Evolutionary conservation across 2,329 filamentous ascomycete genomes (phyloP), one percentile per base, ranked within the genome.

Genomic region (Delphinella strobiligena): DNA sequence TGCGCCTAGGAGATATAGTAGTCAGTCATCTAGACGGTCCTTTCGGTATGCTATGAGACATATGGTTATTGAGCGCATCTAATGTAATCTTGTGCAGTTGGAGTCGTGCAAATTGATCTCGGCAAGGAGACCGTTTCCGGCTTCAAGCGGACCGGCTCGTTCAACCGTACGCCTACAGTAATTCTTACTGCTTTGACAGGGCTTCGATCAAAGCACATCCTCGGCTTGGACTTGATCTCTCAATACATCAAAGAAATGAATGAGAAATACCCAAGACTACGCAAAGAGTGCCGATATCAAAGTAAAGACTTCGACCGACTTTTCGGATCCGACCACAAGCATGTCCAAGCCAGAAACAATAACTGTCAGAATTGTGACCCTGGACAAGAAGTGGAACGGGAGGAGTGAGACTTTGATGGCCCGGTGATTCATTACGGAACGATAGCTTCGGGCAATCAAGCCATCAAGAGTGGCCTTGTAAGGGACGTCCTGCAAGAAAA

Each of bases 371-470:
- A 14, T 11, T 41, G 39, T 33, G 24, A 35, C 35, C 19, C 14
- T 7, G 12, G 5, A 12, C 18, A 27, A 32, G 34, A 45, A 24
- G 35, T 36, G 9, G 41, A 42, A 16, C 5, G 22, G 14, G 15
- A 12, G n/a, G 30, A 32, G 30, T 10, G 24, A 35, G 17, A 29
- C 24, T 12, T 29, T 29, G 22, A 41, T 12, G 9, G 35, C 12
- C 55, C 56, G 19, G 42, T 10, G 0, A 41, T 67, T 0, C 58
- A 63, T 34, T 48, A 66, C 19, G 64, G 64, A 0, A 38, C 45
- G 0, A 54, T 67, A 2, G 64, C 53, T 3, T 65, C 61, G 1
- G 61, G 55, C 11, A 56, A 67, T 36, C 52, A 19, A 5, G 12
- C 43, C 4, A 35, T 45, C 12, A 45, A 41, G 17, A 37, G 43